These are phyloP conservation scores for Calonectria pteridis DNA, from an alignment of 2,329 filamentous ascomycete species.

Conservation along the genomic window DNA sequence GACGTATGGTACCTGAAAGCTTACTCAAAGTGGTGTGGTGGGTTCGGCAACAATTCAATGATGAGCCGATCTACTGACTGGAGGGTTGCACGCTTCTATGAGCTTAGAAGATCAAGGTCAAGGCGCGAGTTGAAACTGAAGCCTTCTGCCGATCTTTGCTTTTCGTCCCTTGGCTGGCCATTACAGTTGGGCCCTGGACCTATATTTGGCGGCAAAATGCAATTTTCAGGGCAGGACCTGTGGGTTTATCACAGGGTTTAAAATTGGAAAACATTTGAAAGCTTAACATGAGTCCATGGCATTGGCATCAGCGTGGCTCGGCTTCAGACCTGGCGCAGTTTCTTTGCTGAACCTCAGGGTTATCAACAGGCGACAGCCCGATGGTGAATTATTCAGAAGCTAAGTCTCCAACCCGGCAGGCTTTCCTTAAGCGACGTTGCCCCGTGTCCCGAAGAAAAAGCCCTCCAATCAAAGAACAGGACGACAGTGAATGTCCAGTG, in stretches of 20 bases:
- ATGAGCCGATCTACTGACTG: background rate
- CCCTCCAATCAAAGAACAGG: conserved; percentile 21
- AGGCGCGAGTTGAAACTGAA: background rate
- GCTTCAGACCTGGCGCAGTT: background rate
- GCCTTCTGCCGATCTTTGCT: background rate
- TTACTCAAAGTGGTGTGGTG: background rate
- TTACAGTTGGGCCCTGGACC: background rate
- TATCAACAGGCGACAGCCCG: conserved; percentile 11
- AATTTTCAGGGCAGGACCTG: background rate
- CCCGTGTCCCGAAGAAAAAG: conserved; percentile 23
- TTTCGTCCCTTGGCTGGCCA: background rate
- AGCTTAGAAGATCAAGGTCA: background rate
- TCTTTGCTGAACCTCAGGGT: background rate
- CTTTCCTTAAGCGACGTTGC: conserved; percentile 20
- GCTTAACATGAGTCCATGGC: background rate
- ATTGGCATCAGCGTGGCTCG: background rate
- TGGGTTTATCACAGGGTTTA: background rate
- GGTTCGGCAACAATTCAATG: background rate
- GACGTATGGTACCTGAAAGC: conserved; percentile 4
- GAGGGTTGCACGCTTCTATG: background rate
- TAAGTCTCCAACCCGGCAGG: background rate
- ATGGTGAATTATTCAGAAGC: conserved; percentile 1
- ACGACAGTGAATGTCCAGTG: background rate
- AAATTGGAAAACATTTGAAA: background rate
- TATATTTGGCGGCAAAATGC: background rate